Base-by-base conservation (phyloP, 495 filamentous ascomycete genomes). In the Xylaria sp. region DNA sequence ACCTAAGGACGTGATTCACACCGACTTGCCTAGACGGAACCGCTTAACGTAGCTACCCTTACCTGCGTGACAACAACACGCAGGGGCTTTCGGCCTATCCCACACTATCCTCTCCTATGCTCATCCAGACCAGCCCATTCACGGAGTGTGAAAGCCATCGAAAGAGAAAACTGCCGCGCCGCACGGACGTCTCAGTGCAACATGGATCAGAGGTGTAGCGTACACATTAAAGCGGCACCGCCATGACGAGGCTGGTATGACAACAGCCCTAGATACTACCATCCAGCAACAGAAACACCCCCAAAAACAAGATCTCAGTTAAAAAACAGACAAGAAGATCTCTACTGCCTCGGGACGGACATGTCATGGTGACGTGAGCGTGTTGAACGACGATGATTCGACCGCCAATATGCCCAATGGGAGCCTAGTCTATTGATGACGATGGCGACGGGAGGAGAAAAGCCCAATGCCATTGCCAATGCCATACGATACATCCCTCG, bases 11-110 rank as follows among this genome's bases (percentile, higher is more conserved):
- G 37, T 41, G 29, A 15, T 55, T 0, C 24, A 26, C 66, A 59
- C 17, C 40, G 64, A 67, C 35, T 9, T 14, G 48, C 33, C 12
- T 3, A 29, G 33, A 55, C 2, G 24, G 37, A 15, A 44, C 9
- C 40, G 4, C 8, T n/a, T 5, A 31, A 58, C 65, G 67, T 29
- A 61, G 67, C 52, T 69, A 61, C 24, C 53, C 52, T 11, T 31
- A 31, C 64, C 35, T 55, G n/a, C 21, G n/a, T n/a, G n/a, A n/a
- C n/a, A n/a, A n/a, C n/a, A n/a, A n/a, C n/a, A n/a, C n/a, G n/a
- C n/a, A n/a, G n/a, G n/a, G n/a, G n/a, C n/a, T n/a, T n/a, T n/a
- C n/a, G n/a, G n/a, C n/a, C n/a, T n/a, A n/a, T n/a, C n/a, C n/a
- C n/a, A n/a, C n/a, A n/a, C 14, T n/a, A 48, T 24, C 17, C 29